phyloP scores from a whole-genome alignment of 345 rosid species.

The Brassica incana region DNA sequence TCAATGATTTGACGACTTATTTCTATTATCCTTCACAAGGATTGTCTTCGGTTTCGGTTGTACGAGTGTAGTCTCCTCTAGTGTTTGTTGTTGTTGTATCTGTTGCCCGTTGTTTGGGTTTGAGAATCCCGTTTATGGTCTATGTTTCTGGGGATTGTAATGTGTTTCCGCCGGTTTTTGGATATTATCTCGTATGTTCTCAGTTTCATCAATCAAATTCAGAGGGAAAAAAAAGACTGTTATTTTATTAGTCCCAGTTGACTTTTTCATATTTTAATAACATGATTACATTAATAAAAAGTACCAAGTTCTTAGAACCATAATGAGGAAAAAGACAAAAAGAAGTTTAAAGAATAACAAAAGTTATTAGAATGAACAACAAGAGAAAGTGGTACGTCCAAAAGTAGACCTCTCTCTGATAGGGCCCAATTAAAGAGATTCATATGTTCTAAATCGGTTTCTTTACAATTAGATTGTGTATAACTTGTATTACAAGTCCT shows the following conservation, averaged over 20 bases:
- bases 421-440: conserved; percentile 2
- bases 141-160: no score
- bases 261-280: conserved; percentile 18
- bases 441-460: conserved; percentile 26
- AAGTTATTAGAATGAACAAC: conserved; percentile 4
- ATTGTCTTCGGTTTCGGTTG: no score
- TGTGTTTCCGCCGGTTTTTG: no score
- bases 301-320: conserved; percentile 13
- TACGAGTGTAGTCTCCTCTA: no score
- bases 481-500: background rate
- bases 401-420: conserved; percentile 23
- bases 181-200: no score
- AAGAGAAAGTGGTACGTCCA: conserved; percentile 10
- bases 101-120: no score
- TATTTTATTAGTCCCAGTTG: conserved; percentile 17
- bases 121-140: no score
- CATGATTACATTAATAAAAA: no score
- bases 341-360: background rate
- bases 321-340: conserved; percentile 27
- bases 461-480: background rate
- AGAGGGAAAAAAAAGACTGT: background rate
- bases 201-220: no score
- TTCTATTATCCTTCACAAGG: no score
- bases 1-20: no score
- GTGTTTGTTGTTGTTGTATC: no score